Percentiles rank a stretch among this genome's conserved stretches.
Evolutionary conservation across 1,139 yeast genomes (phyloP).

Genomic region (Nakaseomyces nivariensis): DNA sequence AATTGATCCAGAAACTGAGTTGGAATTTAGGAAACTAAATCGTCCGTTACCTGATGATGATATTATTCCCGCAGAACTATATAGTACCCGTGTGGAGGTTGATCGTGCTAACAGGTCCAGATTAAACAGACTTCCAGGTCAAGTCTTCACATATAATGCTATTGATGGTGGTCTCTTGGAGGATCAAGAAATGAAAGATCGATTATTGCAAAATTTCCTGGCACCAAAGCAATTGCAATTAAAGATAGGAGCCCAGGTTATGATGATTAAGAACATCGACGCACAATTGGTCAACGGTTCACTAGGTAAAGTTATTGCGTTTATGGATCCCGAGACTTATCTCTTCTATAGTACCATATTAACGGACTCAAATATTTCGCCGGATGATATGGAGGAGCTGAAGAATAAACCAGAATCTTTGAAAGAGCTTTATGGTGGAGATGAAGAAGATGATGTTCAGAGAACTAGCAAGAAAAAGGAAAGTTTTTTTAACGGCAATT

Average conservation of each 20-base stretch:
- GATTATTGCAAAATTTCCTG: conserved; percentile 51
- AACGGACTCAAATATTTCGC: conserved; percentile 11
- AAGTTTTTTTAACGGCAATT: conserved; percentile 13
- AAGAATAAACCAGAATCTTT: conserved; percentile 14
- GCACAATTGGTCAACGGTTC: conserved; percentile 87
- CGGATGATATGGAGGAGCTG: conserved; percentile 13
- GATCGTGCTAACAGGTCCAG: conserved; percentile 61
- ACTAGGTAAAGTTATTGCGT: conserved; percentile 74
- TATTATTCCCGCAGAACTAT: conserved; percentile 78
- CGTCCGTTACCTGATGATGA: conserved; percentile 51
- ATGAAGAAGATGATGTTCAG: conserved; percentile 14
- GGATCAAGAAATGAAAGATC: conserved; percentile 36
- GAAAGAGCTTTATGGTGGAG: conserved; percentile 11
- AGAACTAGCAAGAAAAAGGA: conserved; percentile 19
- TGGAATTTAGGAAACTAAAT: conserved; percentile 44
- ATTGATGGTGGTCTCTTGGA: conserved; percentile 53
- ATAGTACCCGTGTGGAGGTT: conserved; percentile 76
- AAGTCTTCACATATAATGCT: conserved; percentile 41
- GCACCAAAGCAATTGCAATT: conserved; percentile 56
- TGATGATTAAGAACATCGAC: conserved; percentile 89
- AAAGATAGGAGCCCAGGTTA: conserved; percentile 85
- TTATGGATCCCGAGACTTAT: conserved; percentile 50
- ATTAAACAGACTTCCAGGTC: conserved; percentile 43
- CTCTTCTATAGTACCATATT: conserved; percentile 29
- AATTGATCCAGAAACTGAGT: conserved; percentile 45